phyloP scores from a whole-genome alignment of 768 basidiomycete species.

The Mycena vulgaris region DNA sequence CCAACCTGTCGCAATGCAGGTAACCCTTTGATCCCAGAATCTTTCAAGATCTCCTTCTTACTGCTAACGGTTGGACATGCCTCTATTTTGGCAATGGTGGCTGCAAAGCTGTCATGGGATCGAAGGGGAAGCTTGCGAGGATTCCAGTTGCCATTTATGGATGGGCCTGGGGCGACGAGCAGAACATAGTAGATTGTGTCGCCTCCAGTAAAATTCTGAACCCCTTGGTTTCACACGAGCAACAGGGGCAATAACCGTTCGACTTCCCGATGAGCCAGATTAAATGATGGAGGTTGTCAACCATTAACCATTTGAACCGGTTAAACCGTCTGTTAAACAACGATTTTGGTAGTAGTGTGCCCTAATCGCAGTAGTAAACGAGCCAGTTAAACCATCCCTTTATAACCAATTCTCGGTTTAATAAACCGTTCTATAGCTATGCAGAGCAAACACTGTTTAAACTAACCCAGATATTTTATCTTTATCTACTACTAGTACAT shows the following conservation, averaged over 20 bases:
- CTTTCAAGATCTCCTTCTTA: slow-evolving; percentile 38
- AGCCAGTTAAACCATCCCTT: too few relatives aligned
- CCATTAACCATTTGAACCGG: too few relatives aligned
- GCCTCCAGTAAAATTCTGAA: slow-evolving; percentile 24
- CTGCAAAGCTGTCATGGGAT: slow-evolving; percentile 37
- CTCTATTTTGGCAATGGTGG: slow-evolving; percentile 1
- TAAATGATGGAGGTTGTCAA: too few relatives aligned
- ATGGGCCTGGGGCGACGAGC: slow-evolving; percentile 36
- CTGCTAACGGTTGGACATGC: neutral
- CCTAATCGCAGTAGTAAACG: too few relatives aligned
- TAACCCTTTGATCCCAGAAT: slow-evolving; percentile 48
- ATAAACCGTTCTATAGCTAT: too few relatives aligned
- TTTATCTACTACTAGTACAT: too few relatives aligned
- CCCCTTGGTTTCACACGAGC: slow-evolving; percentile 51
- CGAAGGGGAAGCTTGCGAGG: slow-evolving; percentile 40
- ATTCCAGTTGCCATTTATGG: slow-evolving; percentile 17
- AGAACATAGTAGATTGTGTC: slow-evolving; percentile 44
- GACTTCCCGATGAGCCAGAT: too few relatives aligned
- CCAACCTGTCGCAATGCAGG: slow-evolving; percentile 44
- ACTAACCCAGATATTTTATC: too few relatives aligned
- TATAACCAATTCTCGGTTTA: too few relatives aligned
- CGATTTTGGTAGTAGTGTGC: too few relatives aligned
- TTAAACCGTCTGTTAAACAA: too few relatives aligned
- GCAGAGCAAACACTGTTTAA: too few relatives aligned
- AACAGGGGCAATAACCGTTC: slow-evolving; percentile 49